A percentile compares a stretch with the other conserved stretches of the same genome.
These are phyloP conservation scores for Pythium apleroticum DNA, from an alignment of 352 stramenopile species.

Conservation along the genomic window DNA sequence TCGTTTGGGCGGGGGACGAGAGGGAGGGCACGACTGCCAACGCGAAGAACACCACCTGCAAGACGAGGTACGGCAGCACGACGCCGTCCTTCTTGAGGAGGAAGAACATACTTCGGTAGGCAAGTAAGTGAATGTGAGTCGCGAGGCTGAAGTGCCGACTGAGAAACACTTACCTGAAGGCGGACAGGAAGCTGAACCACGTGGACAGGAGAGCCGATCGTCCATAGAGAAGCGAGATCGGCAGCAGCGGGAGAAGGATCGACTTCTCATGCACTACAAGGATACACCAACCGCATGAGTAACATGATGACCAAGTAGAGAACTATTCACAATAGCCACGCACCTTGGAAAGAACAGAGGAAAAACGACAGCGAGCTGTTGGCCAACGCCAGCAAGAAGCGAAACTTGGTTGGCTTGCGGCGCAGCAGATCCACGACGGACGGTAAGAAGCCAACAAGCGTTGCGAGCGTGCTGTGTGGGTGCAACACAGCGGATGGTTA, in stretches of 20 bases:
- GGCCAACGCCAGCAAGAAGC: constrained; percentile 80
- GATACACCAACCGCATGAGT: too few relatives aligned
- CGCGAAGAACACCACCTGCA: constrained; percentile 49
- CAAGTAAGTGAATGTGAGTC: too few relatives aligned
- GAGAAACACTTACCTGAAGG: constrained; percentile 63
- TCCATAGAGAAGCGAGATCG: constrained; percentile 84
- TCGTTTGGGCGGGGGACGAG: constrained; percentile 7
- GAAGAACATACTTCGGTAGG: constrained; percentile 84
- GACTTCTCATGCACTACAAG: constrained; percentile 95
- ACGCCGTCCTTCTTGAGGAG: constrained; percentile 82
- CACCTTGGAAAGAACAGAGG: constrained; percentile 96
- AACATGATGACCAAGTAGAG: too few relatives aligned
- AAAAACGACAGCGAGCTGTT: constrained; percentile 94
- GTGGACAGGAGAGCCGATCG: constrained; percentile 57
- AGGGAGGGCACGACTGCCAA: constrained; percentile 38
- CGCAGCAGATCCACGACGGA: constrained; percentile 76
- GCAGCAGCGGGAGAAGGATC: constrained; percentile 92
- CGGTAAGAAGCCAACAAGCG: constrained; percentile 84
- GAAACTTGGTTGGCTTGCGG: constrained; percentile 59
- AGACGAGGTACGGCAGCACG: constrained; percentile 65
- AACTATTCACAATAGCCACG: too few relatives aligned
- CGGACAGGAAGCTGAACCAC: constrained; percentile 80
- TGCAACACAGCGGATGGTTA: neutral
- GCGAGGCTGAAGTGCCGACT: too few relatives aligned
- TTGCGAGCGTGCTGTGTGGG: constrained; percentile 60